Conservation (phyloP, 441 rosid genomes). For the Adansonia grandidieri region DNA sequence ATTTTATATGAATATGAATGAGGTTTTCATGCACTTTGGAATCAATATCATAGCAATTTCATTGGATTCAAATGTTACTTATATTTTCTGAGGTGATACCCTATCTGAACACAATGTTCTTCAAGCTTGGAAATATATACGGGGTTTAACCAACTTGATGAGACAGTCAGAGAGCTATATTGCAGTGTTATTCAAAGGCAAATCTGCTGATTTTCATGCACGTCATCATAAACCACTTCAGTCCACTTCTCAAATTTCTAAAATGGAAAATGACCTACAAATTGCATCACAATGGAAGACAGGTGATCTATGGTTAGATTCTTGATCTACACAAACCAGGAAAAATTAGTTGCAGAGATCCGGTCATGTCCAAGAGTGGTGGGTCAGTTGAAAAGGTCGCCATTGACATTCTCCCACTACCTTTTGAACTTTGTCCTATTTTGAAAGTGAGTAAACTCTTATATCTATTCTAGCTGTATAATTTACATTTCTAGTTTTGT, state of each 20-base stretch:
- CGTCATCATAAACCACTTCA: not conserved
- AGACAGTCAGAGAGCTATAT: too few species aligned
- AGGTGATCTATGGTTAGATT: constrained; percentile 16
- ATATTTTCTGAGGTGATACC: not conserved
- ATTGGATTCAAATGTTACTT: not conserved
- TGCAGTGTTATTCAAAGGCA: not conserved
- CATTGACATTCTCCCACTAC: constrained; percentile 26
- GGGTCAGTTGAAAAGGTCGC: not conserved
- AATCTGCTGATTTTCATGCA: not conserved
- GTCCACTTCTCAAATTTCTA: not conserved
- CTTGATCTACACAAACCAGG: constrained; percentile 13
- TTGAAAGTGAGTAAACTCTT: constrained; percentile 7
- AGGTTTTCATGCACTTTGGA: not conserved
- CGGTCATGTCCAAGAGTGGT: not conserved
- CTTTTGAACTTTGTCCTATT: constrained; percentile 14
- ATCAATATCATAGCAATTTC: not conserved
- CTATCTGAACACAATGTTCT: not conserved
- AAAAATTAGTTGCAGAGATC: constrained; percentile 8
- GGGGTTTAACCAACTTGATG: too few species aligned
- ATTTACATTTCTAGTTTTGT: not conserved
- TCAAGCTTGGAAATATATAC: too few species aligned
- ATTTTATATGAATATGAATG: not conserved
- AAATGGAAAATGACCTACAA: not conserved
- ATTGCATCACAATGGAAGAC: not conserved
- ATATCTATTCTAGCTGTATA: not conserved